Base-by-base conservation (phyloP, 768 basidiomycete genomes). In the Rhizopogon vinicolor region DNA sequence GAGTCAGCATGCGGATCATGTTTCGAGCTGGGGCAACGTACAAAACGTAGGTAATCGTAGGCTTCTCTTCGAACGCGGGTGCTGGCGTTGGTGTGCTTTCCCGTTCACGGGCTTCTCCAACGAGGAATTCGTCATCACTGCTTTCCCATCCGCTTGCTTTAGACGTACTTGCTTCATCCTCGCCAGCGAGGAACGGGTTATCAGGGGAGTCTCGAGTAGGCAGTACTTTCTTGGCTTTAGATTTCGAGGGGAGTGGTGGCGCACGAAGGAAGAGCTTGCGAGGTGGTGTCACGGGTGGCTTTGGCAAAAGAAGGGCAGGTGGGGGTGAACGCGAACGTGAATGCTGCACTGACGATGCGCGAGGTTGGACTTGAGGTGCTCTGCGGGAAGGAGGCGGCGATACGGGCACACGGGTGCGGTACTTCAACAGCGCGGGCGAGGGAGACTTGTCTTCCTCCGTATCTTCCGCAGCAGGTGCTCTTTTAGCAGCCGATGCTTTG, bases 41-140 rank as follows among this genome's bases (percentile, higher is more conserved):
- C 87, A 89, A 89, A 45, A 90, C 88, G 63, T 86, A 86, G 28
- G 82, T 82, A 51, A 89, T 72, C 2, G 78, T 87, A 0, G 84
- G 83, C 61, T 78, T 79, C 65, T 89, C 87, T 35, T 77, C 72
- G 39, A 63, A 63, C 6, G 65, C 41, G 3, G 70, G 61, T n/a
- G 63, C 49, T 5, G 60, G 70, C 43, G 68, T 70, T 13, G 80
- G 78, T 0, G 76, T 75, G 16, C 55, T 65, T 60, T 68, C 63
- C 56, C n/a, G 72, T 69, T 61, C 64, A 66, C 22, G 67, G 61
- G 62, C 65, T 59, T 62, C 68, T 50, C 63, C 71, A 29, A 70
- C 65, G 0, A 69, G 67, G 9, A 72, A 72, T 12, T 71, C 69
- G 7, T 73, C 69, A 5, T 75, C 74, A 10, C 63, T 63, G n/a